A percentile compares a stretch with the other conserved stretches of the same genome.
Conservation (phyloP, 2,329 filamentous ascomycete species). For the Beauveria brongniartii region DNA sequence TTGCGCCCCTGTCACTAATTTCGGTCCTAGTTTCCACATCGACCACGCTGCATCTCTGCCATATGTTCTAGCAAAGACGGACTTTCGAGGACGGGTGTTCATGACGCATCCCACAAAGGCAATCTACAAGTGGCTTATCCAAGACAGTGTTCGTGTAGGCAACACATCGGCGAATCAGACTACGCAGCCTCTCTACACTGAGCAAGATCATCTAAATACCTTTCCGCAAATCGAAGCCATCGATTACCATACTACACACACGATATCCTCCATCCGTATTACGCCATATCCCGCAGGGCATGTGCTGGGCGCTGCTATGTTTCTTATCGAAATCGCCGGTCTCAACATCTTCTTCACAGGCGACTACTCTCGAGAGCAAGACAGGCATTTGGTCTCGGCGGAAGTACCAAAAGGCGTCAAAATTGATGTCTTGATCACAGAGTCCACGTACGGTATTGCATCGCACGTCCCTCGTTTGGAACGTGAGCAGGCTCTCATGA, state of each 20-base stretch:
- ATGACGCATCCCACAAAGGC: constrained; percentile 99
- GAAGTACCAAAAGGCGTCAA: constrained; percentile 83
- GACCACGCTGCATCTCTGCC: constrained; percentile 98
- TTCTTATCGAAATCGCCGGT: constrained; percentile 91
- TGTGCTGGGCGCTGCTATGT: constrained; percentile 98
- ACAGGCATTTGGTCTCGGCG: constrained; percentile 90
- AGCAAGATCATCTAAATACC: constrained; percentile 89
- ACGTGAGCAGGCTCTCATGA: constrained; percentile 89
- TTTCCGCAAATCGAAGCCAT: constrained; percentile 95
- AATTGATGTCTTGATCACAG: constrained; percentile 93
- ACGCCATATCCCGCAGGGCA: constrained; percentile 96
- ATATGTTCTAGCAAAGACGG: constrained; percentile 95
- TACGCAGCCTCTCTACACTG: constrained; percentile 79
- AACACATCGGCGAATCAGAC: constrained; percentile 56
- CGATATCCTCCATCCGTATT: constrained; percentile 90
- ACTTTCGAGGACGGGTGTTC: constrained; percentile 92
- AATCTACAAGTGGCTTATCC: constrained; percentile 99
- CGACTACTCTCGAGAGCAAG: constrained; percentile 93
- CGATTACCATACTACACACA: constrained; percentile 96
- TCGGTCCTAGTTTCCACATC: constrained; percentile 72
- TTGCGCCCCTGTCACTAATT: background rate
- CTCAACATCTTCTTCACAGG: constrained; percentile 96
- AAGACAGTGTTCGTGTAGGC: constrained; percentile 88
- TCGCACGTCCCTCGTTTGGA: constrained; percentile 87
- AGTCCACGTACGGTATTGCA: constrained; percentile 94